Conservation (phyloP, 305 asterid genomes). For the Solanum hybrid region DNA sequence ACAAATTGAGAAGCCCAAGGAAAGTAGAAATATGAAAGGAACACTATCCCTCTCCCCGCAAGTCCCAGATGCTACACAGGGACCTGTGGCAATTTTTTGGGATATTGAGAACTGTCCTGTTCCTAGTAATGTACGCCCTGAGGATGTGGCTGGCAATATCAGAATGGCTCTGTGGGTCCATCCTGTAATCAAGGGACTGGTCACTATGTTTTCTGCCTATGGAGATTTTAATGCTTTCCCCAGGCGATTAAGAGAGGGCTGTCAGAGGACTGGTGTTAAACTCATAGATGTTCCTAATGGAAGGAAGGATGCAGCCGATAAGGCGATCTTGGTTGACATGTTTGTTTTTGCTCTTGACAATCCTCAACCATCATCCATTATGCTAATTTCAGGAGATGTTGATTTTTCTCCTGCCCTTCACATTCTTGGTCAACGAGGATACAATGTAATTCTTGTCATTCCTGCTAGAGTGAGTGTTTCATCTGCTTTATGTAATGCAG, state of each 20-base stretch:
- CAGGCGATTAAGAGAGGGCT: background rate
- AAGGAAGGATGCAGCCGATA: background rate
- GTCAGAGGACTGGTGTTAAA: background rate
- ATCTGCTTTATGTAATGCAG: background rate
- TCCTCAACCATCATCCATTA: background rate
- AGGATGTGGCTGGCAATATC: slow-evolving; percentile 78
- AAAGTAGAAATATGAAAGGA: slow-evolving; percentile 17
- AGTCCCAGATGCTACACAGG: slow-evolving; percentile 19
- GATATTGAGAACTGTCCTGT: slow-evolving; percentile 94
- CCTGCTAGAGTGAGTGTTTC: background rate
- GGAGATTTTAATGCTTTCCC: slow-evolving; percentile 56
- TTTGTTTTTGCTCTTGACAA: background rate
- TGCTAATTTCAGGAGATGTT: background rate
- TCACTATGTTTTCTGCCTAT: slow-evolving; percentile 72
- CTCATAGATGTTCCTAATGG: background rate
- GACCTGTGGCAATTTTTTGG: slow-evolving; percentile 80
- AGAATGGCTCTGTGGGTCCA: slow-evolving; percentile 71
- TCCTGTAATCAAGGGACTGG: slow-evolving; percentile 62
- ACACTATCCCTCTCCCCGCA: slow-evolving; percentile 21
- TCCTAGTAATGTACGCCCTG: slow-evolving; percentile 75
- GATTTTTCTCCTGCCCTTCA: background rate
- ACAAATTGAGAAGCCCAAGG: slow-evolving; percentile 13
- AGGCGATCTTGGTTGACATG: background rate
- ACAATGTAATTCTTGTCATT: background rate
- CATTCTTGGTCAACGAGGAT: background rate